Percentiles rank a stretch among this genome's conserved stretches.
These are phyloP conservation scores for Amanita molliuscula DNA, from an alignment of 768 basidiomycete genomes.

Conservation along the genomic window DNA sequence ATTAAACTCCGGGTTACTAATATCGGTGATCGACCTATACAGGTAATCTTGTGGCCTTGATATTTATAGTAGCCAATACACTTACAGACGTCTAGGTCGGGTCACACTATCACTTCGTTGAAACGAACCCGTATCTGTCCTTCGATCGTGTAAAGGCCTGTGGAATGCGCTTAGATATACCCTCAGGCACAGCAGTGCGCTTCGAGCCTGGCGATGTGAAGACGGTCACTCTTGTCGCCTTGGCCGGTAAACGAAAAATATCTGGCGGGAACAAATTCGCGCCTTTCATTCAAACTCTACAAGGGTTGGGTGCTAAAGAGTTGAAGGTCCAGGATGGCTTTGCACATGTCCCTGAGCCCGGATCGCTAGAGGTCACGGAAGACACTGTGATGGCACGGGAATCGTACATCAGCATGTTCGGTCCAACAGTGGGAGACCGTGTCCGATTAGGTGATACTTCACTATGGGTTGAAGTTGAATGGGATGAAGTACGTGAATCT, in stretches of 20 bases:
- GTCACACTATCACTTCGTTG: slow-evolving; percentile 91
- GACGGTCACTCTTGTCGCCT: slow-evolving; percentile 71
- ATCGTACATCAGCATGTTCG: slow-evolving; percentile 88
- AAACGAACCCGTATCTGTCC: slow-evolving; percentile 69
- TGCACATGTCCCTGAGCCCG: slow-evolving; percentile 58
- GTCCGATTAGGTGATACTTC: slow-evolving; percentile 82
- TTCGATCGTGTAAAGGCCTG: slow-evolving; percentile 82
- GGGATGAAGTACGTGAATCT: slow-evolving; percentile 50
- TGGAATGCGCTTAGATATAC: slow-evolving; percentile 82
- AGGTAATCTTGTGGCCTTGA: slow-evolving; percentile 36
- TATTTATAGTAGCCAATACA: slow-evolving; percentile 4
- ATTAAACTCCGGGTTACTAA: slow-evolving; percentile 75
- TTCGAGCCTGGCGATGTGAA: slow-evolving; percentile 92
- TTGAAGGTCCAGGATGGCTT: slow-evolving; percentile 53
- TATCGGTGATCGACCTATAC: slow-evolving; percentile 87
- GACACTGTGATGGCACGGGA: slow-evolving; percentile 57
- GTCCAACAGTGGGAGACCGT: slow-evolving; percentile 86
- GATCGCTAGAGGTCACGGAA: slow-evolving; percentile 35
- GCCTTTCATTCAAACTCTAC: slow-evolving; percentile 37
- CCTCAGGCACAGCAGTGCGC: slow-evolving; percentile 90
- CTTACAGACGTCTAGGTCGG: slow-evolving; percentile 47
- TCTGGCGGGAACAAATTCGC: slow-evolving; percentile 77
- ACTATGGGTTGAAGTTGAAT: slow-evolving; percentile 87
- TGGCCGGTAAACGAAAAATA: slow-evolving; percentile 62
- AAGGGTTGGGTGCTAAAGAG: slow-evolving; percentile 35